Evolutionary conservation across 2,329 filamentous ascomycete species (phyloP), one percentile per base, ranked within the genome.

Genomic region (Anisogramma anomala): DNA sequence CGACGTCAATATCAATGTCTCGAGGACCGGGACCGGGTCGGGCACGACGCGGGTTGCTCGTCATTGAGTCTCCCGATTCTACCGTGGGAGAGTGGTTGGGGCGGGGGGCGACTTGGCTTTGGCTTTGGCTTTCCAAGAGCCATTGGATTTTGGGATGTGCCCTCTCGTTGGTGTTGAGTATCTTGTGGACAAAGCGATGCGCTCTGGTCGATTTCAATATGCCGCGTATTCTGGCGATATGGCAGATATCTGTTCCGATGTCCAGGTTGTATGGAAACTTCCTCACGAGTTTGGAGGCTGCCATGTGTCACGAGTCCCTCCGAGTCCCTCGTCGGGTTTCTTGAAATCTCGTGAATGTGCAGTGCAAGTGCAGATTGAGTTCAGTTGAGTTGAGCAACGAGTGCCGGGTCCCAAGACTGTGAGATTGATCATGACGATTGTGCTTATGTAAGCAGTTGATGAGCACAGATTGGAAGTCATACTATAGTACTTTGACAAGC

Each of bases 191-290:
- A 50, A 77, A 74, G 22, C 63, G 63, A 4, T 48, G 39, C 1
- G 62, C 64, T 28, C 56, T 55, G 7, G 61, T 56, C 19, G 63
- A 56, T 14, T 55, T 58, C 39, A 89, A 58, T 38, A 87, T 65
- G 15, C 59, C 57, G 46, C 66, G 62, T 45, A 94, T 76, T 41
- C 86, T 77, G 1, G 69, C 60, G 43, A 86, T 71, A 43, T 71
- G 69, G 58, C 84, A 86, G 42, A 94, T 81, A 56, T 94, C 87
- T 35, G 76, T 89, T 43, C 87, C 87, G 39, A 94, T 65, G 36
- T 71, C 69, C 11, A 89, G 55, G 1, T 77, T 66, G n/a, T 77
- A 66, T 1, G 80, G 79, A 51, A 88, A 85, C 23, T 14, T 47
- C 9, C 30, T 41, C 31, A 47, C 4, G 19, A 33, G 26, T 10